These are phyloP conservation scores for Ascochyta lentis DNA, from an alignment of 2,329 filamentous ascomycete genomes.

Conservation along the genomic window DNA sequence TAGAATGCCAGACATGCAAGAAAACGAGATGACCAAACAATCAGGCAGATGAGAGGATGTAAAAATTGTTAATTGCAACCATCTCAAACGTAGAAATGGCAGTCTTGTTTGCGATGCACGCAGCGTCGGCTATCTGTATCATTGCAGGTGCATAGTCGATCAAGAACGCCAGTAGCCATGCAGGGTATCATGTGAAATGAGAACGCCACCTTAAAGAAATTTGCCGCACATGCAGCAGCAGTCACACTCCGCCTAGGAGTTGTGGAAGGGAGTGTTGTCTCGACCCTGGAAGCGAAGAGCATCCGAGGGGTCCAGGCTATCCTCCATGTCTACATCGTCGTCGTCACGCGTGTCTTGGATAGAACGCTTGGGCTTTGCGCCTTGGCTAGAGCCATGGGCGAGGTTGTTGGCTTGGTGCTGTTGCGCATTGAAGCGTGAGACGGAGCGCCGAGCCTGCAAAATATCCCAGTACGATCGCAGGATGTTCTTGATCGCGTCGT, in stretches of 20 bases:
- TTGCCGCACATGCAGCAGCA: slow-evolving; percentile 3
- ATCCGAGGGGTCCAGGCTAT: slow-evolving; percentile 35
- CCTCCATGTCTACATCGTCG: slow-evolving; percentile 44
- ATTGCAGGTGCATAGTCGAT: neutral
- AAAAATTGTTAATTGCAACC: neutral
- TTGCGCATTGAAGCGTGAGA: slow-evolving; percentile 27
- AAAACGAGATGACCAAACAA: neutral
- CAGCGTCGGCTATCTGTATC: neutral
- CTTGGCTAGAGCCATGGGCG: slow-evolving; percentile 12
- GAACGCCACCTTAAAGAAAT: slow-evolving; percentile 13
- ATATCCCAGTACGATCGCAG: slow-evolving; percentile 62
- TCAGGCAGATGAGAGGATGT: neutral
- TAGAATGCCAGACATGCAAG: too few species aligned
- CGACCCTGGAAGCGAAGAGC: slow-evolving; percentile 40
- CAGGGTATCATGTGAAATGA: slow-evolving; percentile 29
- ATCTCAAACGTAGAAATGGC: neutral
- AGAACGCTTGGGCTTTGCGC: slow-evolving; percentile 32
- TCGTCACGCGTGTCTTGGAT: slow-evolving; percentile 38
- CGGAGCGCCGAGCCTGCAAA: slow-evolving; percentile 55
- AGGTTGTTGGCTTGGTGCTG: slow-evolving; percentile 12
- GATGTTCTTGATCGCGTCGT: slow-evolving; percentile 66
- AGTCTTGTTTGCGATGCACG: neutral
- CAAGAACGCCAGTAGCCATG: slow-evolving; percentile 18
- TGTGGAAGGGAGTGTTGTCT: slow-evolving; percentile 37
- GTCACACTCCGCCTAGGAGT: slow-evolving; percentile 9